Percentiles rank a stretch among this genome's conserved stretches.
Evolutionary conservation across 2,329 filamentous ascomycete species (phyloP).

Genomic region (Phialophora tarda): DNA sequence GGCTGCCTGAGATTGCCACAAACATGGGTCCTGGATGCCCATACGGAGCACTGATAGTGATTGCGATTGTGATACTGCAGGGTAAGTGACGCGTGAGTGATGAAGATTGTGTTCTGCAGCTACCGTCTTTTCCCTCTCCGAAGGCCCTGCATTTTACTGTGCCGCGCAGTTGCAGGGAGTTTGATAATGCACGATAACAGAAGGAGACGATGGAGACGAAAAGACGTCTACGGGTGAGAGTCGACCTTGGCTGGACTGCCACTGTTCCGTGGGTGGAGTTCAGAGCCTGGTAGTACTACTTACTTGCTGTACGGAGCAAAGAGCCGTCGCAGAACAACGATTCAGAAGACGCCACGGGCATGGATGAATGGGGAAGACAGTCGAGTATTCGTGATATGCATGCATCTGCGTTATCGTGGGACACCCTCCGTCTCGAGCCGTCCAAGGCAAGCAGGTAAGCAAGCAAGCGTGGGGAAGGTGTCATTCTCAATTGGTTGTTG

Average conservation of each 20-base stretch:
- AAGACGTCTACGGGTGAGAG: conserved; percentile 10
- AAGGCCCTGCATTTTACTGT: conserved; percentile 1
- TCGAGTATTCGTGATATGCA: background rate
- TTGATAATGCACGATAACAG: conserved; percentile 5
- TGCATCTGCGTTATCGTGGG: background rate
- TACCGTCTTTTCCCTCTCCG: background rate
- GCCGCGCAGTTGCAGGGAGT: background rate
- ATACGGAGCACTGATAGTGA: background rate
- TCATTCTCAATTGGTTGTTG: background rate
- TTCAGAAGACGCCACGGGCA: conserved; percentile 2
- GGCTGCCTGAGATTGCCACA: background rate
- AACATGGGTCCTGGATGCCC: background rate
- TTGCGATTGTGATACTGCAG: conserved; percentile 8
- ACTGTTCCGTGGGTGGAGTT: background rate
- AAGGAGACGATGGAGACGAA: background rate
- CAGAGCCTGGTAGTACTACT: conserved; percentile 3
- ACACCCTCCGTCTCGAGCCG: background rate
- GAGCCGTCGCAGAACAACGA: background rate
- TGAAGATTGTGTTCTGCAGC: background rate
- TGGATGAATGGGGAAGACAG: background rate
- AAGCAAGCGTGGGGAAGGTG: background rate
- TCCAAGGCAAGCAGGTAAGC: background rate
- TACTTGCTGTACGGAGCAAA: conserved; percentile 1
- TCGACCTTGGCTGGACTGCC: conserved; percentile 3
- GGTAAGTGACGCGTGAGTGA: background rate